Conservation (phyloP, 2,329 filamentous ascomycete species). For the Dichotomopilus funicola region DNA sequence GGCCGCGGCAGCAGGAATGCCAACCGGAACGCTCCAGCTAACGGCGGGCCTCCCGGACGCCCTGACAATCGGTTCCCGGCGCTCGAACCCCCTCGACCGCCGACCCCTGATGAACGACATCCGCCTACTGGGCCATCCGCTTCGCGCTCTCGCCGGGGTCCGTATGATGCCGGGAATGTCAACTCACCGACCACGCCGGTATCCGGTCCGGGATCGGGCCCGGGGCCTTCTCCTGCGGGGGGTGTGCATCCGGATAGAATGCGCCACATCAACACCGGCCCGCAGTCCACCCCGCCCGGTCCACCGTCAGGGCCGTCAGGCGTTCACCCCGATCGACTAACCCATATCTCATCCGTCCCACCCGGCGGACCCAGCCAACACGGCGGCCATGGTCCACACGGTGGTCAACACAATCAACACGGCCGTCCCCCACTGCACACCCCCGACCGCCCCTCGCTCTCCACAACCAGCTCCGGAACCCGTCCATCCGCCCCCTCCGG, state of each 20-base stretch:
- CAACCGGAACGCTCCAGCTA: conserved; percentile 28
- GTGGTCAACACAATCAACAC: neutral
- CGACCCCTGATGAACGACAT: conserved; percentile 42
- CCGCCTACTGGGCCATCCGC: conserved; percentile 50
- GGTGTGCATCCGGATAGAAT: conserved; percentile 39
- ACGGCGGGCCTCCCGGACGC: conserved; percentile 32
- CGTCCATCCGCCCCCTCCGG: conserved; percentile 25
- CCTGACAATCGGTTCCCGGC: conserved; percentile 38
- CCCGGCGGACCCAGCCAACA: conserved; percentile 18
- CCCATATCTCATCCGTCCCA: conserved; percentile 35
- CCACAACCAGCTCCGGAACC: conserved; percentile 19
- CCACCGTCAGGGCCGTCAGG: conserved; percentile 27
- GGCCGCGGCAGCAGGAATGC: conserved; percentile 32
- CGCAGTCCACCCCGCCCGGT: conserved; percentile 14
- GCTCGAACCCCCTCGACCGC: conserved; percentile 36
- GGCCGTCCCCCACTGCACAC: conserved; percentile 24
- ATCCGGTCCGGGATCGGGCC: no score
- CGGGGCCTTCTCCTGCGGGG: conserved; percentile 9
- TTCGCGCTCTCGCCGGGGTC: conserved; percentile 40
- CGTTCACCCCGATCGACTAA: conserved; percentile 47
- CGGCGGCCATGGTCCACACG: no score
- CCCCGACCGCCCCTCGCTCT: conserved; percentile 22
- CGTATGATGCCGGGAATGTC: conserved; percentile 30
- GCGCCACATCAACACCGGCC: conserved; percentile 30
- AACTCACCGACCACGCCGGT: conserved; percentile 20